These are phyloP conservation scores for Aurantiochytrium sp. DNA, from an alignment of 108 stramenopile species.

Conservation along the genomic window DNA sequence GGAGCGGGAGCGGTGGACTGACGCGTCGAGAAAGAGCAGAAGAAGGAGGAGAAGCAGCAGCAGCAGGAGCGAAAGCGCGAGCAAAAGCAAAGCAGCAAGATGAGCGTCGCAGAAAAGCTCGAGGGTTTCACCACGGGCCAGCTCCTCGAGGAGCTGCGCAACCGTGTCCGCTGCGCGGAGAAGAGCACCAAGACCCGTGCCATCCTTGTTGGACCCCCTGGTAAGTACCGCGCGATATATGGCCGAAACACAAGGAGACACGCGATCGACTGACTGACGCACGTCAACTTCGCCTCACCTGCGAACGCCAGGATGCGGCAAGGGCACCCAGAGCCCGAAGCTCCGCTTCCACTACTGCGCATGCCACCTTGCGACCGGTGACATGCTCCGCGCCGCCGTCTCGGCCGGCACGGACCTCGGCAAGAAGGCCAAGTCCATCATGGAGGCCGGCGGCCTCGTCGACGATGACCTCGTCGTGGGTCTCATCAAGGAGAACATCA, in stretches of 20 bases:
- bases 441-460: slow-evolving; percentile 93
- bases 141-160: slow-evolving; percentile 8
- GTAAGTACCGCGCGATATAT: neutral
- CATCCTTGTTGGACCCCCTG: slow-evolving; percentile 10
- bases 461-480: slow-evolving; percentile 90
- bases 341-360: slow-evolving; percentile 17
- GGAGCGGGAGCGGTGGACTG: no score
- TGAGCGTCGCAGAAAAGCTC: neutral
- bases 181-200: slow-evolving; percentile 15
- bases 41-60: no score
- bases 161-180: slow-evolving; percentile 15
- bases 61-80: no score
- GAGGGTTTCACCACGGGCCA: slow-evolving; percentile 1
- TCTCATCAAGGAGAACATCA: slow-evolving; percentile 85
- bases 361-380: slow-evolving; percentile 65
- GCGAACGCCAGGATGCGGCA: neutral
- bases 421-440: slow-evolving; percentile 82
- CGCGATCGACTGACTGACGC: no score
- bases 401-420: slow-evolving; percentile 84
- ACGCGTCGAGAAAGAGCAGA: no score
- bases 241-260: no score
- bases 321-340: slow-evolving; percentile 27
- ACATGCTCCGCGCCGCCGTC: slow-evolving; percentile 99
- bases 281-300: no score
- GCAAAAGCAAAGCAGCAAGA: neutral